These are phyloP conservation scores for Huntiella abstrusa DNA, from an alignment of 2,329 filamentous ascomycete species.

Conservation along the genomic window DNA sequence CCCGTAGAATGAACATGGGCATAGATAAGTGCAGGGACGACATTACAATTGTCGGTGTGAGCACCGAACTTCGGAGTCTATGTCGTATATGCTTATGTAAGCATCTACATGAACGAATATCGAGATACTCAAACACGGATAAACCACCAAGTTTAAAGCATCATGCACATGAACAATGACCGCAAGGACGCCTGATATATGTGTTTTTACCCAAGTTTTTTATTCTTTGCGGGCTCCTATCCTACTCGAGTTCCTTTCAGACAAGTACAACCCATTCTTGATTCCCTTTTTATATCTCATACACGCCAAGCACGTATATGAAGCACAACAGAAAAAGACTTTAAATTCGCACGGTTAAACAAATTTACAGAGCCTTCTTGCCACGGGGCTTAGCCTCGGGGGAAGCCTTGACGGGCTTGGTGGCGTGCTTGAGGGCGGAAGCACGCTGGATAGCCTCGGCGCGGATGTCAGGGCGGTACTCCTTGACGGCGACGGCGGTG, in stretches of 20 bases:
- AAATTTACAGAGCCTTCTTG: conserved; percentile 37
- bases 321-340: conserved; percentile 7
- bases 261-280: neutral
- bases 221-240: conserved; percentile 8
- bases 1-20: too few relatives aligned
- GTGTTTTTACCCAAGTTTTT: conserved; percentile 7
- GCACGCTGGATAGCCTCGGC: conserved; percentile 67
- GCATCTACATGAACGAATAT: too few relatives aligned
- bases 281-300: conserved; percentile 6
- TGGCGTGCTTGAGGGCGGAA: conserved; percentile 63
- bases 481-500: conserved; percentile 60
- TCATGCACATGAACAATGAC: too few relatives aligned
- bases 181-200: neutral
- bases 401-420: conserved; percentile 59
- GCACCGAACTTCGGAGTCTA: too few relatives aligned
- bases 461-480: conserved; percentile 69
- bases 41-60: too few relatives aligned
- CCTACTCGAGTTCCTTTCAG: conserved; percentile 5
- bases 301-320: conserved; percentile 2
- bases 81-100: too few relatives aligned
- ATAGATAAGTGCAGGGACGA: too few relatives aligned
- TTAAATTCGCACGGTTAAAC: conserved; percentile 4
- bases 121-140: too few relatives aligned
- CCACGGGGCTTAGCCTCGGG: conserved; percentile 61
- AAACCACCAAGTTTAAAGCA: too few relatives aligned